A percentile compares a stretch with the other conserved stretches of the same genome.
phyloP scores from a whole-genome alignment of 345 rosid genomes.

The Microcos paniculata region DNA sequence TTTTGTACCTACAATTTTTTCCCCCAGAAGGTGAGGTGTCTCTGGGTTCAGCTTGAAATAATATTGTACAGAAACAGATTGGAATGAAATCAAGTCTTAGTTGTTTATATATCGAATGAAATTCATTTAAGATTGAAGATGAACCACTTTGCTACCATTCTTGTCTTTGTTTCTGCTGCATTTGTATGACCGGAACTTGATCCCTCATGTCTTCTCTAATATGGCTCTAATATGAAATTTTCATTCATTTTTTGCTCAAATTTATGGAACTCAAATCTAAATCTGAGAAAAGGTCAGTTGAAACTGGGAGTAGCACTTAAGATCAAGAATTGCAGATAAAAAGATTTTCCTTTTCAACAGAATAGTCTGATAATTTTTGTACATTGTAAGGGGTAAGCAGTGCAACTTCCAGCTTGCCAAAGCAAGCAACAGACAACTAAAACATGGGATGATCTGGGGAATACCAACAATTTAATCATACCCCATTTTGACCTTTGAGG shows the following conservation, averaged over 20 bases:
- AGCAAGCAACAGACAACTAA: neutral
- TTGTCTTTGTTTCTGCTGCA: neutral
- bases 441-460: neutral
- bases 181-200: neutral
- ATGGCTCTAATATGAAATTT: neutral
- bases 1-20: constrained; percentile 21
- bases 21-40: constrained; percentile 10
- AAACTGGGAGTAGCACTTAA: neutral
- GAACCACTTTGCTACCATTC: neutral
- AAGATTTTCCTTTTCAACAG: neutral
- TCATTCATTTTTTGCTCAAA: neutral
- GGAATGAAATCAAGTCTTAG: constrained; percentile 12
- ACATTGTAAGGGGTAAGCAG: neutral
- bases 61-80: constrained; percentile 26
- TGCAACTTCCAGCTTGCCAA: neutral
- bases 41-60: constrained; percentile 15
- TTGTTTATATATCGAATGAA: constrained; percentile 13
- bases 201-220: neutral
- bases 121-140: neutral
- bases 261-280: no score
- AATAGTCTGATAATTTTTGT: neutral
- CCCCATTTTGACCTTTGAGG: neutral
- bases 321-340: neutral
- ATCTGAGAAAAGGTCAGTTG: neutral
- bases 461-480: neutral